These are phyloP conservation scores for Starmerella ratchasimensis DNA, from an alignment of 805 yeast genomes.

Conservation along the genomic window DNA sequence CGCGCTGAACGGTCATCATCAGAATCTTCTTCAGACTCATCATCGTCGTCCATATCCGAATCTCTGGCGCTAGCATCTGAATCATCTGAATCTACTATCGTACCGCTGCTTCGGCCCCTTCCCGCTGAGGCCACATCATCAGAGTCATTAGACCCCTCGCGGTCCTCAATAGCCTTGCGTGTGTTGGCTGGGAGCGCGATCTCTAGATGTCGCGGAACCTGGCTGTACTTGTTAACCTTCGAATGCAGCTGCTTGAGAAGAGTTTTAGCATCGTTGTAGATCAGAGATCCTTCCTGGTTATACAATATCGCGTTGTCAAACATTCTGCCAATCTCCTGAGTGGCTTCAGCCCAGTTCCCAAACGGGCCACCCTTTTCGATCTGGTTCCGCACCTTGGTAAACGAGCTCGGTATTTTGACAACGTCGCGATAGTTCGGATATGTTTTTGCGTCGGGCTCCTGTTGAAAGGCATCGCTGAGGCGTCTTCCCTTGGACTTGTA, in stretches of 20 bases:
- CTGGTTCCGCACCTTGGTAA: conserved; percentile 42
- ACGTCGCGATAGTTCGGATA: conserved; percentile 73
- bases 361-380: conserved; percentile 38
- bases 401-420: conserved; percentile 61
- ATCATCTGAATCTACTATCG: background rate
- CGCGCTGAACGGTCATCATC: conserved; percentile 15
- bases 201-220: conserved; percentile 13
- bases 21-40: conserved; percentile 21
- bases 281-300: conserved; percentile 59
- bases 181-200: conserved; percentile 8
- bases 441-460: conserved; percentile 51
- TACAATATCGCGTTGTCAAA: conserved; percentile 68
- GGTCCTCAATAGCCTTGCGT: background rate
- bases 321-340: conserved; percentile 44
- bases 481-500: conserved; percentile 30
- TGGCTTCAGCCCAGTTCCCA: conserved; percentile 44
- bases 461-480: conserved; percentile 59
- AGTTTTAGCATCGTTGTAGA: conserved; percentile 55
- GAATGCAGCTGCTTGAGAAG: conserved; percentile 38
- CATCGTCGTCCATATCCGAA: conserved; percentile 22
- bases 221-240: conserved; percentile 19
- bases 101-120: too few species aligned
- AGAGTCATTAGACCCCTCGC: background rate
- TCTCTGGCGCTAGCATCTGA: conserved; percentile 7
- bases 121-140: conserved; percentile 1